Conservation (phyloP, 192 early-diverging fungal genomes). For the Podila clonocystis region DNA sequence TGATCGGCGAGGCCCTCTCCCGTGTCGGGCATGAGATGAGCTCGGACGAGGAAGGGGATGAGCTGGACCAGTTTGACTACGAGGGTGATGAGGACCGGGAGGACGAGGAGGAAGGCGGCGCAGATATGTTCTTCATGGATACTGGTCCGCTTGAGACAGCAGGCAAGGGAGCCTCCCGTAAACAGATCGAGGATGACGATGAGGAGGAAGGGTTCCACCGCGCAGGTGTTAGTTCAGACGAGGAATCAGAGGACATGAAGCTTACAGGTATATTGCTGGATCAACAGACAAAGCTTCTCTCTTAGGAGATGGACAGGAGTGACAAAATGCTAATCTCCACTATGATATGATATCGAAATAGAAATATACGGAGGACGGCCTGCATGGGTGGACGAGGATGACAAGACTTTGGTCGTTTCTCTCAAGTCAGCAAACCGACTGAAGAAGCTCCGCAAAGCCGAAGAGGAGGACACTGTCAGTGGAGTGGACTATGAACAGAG, state of each 20-base stretch:
- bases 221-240: constrained; percentile 10
- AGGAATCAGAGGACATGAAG: constrained; percentile 6
- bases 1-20: constrained; percentile 33
- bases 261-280: not conserved
- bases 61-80: constrained; percentile 45
- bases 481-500: constrained; percentile 87
- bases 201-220: constrained; percentile 26
- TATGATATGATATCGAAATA: not conserved
- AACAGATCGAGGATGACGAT: constrained; percentile 31
- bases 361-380: constrained; percentile 40
- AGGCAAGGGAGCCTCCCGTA: not conserved
- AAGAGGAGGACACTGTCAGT: constrained; percentile 78
- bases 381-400: constrained; percentile 88
- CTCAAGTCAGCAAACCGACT: constrained; percentile 70
- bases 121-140: constrained; percentile 53
- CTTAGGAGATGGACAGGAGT: not conserved
- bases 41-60: constrained; percentile 53
- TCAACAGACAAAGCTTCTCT: not conserved
- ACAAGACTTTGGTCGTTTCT: constrained; percentile 74
- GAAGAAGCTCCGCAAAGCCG: constrained; percentile 80
- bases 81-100: constrained; percentile 11
- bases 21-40: constrained; percentile 49
- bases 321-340: not conserved
- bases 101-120: constrained; percentile 14
- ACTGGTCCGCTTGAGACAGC: constrained; percentile 16